Evolutionary conservation across 495 filamentous ascomycete species (phyloP).

Genomic region (Aspergillus olivimuriae): DNA sequence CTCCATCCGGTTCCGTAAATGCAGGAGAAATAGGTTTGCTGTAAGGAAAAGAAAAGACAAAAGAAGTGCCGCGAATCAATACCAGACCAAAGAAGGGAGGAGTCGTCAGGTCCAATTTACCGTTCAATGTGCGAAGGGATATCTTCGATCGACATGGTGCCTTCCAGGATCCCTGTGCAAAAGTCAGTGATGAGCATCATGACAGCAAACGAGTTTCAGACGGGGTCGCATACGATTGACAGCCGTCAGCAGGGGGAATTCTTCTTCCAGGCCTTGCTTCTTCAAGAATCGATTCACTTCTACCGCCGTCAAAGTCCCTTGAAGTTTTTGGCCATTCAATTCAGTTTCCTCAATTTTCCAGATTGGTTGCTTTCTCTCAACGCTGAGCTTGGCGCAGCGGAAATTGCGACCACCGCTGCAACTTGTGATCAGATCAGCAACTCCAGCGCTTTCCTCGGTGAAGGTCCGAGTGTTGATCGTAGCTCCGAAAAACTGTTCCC

Average conservation of each 20-base stretch:
- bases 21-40: conserved; percentile 14
- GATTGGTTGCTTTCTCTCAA: conserved; percentile 71
- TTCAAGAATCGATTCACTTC: conserved; percentile 89
- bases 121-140: conserved; percentile 41
- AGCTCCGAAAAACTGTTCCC: conserved; percentile 81
- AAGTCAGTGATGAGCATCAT: conserved; percentile 10
- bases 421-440: conserved; percentile 92
- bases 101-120: conserved; percentile 24
- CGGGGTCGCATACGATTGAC: conserved; percentile 50
- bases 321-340: conserved; percentile 95
- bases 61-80: conserved; percentile 25
- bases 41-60: conserved; percentile 14
- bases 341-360: conserved; percentile 82
- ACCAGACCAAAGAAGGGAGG: conserved; percentile 13
- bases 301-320: conserved; percentile 83
- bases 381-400: conserved; percentile 82
- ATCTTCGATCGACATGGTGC: conserved; percentile 35
- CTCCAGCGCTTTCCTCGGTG: conserved; percentile 91
- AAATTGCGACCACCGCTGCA: conserved; percentile 90
- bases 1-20: conserved; percentile 6
- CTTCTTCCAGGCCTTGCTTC: conserved; percentile 63
- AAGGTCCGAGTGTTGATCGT: conserved; percentile 76
- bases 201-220: background rate
- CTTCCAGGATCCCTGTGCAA: conserved; percentile 33
- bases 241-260: conserved; percentile 88